Base-by-base conservation (phyloP, 257 asterid species). In the Vinca minor region DNA sequence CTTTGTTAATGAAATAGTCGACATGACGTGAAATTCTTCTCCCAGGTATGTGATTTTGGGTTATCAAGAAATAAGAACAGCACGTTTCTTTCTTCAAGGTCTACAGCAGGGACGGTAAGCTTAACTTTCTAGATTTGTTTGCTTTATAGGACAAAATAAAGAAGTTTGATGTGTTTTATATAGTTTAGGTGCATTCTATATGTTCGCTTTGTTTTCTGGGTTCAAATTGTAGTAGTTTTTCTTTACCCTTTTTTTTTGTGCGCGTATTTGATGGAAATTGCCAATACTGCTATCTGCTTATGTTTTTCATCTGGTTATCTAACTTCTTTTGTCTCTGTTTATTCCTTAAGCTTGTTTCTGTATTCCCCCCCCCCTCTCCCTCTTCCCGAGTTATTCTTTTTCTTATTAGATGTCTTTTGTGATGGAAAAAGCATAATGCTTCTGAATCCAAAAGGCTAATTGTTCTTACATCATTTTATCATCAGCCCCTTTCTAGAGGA, bases 21-120 rank as follows among this genome's bases (percentile, higher is more conserved):
- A 38, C 17, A 4, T 64, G 46, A 55, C 29, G 29, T 49, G 67
- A 39, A 67, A 76, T 74, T 74, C 65, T 76, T 64, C 59, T 42
- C 65, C 68, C 79, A 84, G 98, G 98, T 91, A 41, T 88, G 96
- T 38, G 98, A 91, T 78, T 91, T 91, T 64, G 98, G 98, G 67
- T 67, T 91, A 65, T 91, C 98, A 69, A 80, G 93, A 80, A 81
- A 88, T 90, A 91, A 91, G 81, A 82, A 88, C 72, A 91, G 91
- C 84, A 91, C 98, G 45, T 91, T 83, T 83, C 95, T 91, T 75
- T 91, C 98, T 66, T 91, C 98, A 50, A 86, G 95, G 74, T 91
- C 98, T 38, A 86, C 94, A 73, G 98, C 98, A 58, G 98, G 98
- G 77, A 91, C 98, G 85, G 98, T 91, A 83, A 79, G 94, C 70